Evolutionary conservation across 1,284 basidiomycete species (phyloP), one percentile per base, ranked within the genome.

Genomic region (Mycena citricolor): DNA sequence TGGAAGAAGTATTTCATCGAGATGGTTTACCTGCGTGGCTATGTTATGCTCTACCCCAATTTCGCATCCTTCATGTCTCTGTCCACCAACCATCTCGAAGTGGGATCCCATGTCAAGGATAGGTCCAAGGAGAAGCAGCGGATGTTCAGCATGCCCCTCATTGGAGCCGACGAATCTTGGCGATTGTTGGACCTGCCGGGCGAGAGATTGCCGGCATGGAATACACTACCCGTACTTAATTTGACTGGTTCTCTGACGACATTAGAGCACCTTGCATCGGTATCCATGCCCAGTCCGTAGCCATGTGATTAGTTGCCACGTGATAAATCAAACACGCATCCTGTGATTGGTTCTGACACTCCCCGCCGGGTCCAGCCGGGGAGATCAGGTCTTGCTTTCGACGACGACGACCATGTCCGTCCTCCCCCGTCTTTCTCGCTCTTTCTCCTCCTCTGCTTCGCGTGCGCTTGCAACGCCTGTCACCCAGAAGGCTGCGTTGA

Each of bases 1-100:
- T 92, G 89, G 90, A 92, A 92, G 62, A 83, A 82, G 51, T 91
- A 84, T 63, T 88, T 91, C 61, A 91, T 90, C 62, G 89, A 92
- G 62, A 71, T 91, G 41, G 80, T 79, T 26, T 88, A 81, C 61
- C 71, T 92, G 11, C 78, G 81, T 7, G 88, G 88, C 5, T 89
- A 89, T 62, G 76, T 81, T 42, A 92, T 92, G 87, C 74, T 92
- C 14, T 92, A 92, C 58, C 88, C 89, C 5, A 92, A 91, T 62
- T 91, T 79, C 57, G 71, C 69, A 24, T 71, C 71, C 34, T 87
- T 79, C 56, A 60, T 73, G 25, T 89, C 88, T 16, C 62, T 92
- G 8, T 90, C 88, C 44, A 92, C 88, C 16, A 92, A 92, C 60
- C 89, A 90, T 57, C 71, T 92, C 32, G 89, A 92, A 66, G 70